Conservation (phyloP, 768 basidiomycete species). For the Serpula lacrymans region DNA sequence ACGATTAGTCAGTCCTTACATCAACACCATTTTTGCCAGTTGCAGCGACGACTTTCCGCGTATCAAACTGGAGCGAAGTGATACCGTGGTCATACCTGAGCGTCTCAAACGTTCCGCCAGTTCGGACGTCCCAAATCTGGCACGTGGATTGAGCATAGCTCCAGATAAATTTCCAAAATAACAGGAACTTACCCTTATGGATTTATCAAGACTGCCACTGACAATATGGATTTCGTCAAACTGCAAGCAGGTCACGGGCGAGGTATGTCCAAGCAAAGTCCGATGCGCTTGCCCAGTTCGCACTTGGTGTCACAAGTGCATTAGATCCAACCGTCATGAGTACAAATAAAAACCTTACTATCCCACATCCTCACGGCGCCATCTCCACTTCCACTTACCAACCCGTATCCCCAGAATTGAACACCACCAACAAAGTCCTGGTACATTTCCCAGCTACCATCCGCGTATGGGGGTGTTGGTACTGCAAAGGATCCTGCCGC, state of each 20-base stretch:
- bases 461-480: constrained; percentile 82
- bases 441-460: constrained; percentile 93
- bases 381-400: constrained; percentile 96
- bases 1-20: constrained; percentile 39
- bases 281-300: constrained; percentile 96
- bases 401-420: constrained; percentile 98
- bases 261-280: constrained; percentile 89
- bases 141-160: constrained; percentile 4
- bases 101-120: constrained; percentile 83
- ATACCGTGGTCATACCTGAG: constrained; percentile 89
- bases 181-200: constrained; percentile 63
- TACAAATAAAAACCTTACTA: constrained; percentile 55
- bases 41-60: constrained; percentile 88
- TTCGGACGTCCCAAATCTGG: constrained; percentile 96
- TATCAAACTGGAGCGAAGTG: constrained; percentile 91
- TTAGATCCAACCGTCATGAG: constrained; percentile 4
- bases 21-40: constrained; percentile 92
- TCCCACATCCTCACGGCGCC: constrained; percentile 99
- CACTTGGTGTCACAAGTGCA: constrained; percentile 53
- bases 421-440: constrained; percentile 97
- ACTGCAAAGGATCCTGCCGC: constrained; percentile 69
- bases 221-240: constrained; percentile 95
- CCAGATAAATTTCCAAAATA: neutral
- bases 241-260: constrained; percentile 88
- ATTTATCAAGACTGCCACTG: constrained; percentile 92